phyloP scores from a whole-genome alignment of 2,329 filamentous ascomycete genomes.

The Fusarium nodosum region DNA sequence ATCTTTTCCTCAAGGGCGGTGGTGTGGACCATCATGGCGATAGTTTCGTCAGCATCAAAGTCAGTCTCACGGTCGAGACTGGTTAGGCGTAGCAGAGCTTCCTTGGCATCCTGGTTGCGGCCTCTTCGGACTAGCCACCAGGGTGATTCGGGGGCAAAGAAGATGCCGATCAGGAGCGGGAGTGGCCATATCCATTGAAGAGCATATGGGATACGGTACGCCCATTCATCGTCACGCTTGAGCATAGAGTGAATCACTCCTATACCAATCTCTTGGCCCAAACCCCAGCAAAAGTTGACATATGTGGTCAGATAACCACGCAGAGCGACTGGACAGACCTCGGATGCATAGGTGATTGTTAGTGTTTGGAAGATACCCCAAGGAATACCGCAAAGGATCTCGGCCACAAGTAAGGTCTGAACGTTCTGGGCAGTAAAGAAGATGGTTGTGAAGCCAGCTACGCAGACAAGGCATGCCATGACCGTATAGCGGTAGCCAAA shows the following conservation, averaged over 20 bases:
- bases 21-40: conserved; percentile 94
- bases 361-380: conserved; percentile 72
- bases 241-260: conserved; percentile 80
- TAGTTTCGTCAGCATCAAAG: conserved; percentile 85
- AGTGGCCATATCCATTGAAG: conserved; percentile 85
- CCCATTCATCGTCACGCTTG: conserved; percentile 74
- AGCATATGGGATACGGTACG: conserved; percentile 77
- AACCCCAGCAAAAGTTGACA: conserved; percentile 82
- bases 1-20: conserved; percentile 83
- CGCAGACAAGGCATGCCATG: conserved; percentile 66
- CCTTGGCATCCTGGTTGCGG: conserved; percentile 74
- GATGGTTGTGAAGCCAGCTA: conserved; percentile 71
- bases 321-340: conserved; percentile 79
- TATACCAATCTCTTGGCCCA: conserved; percentile 80
- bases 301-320: conserved; percentile 80
- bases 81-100: conserved; percentile 74
- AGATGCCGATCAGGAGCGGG: conserved; percentile 74
- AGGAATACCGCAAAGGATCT: conserved; percentile 73
- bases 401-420: conserved; percentile 69
- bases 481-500: conserved; percentile 77
- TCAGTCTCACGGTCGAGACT: conserved; percentile 73
- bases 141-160: conserved; percentile 77
- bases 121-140: conserved; percentile 83
- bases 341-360: conserved; percentile 76
- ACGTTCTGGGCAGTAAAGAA: conserved; percentile 75